Base-by-base conservation (phyloP, 2,329 filamentous ascomycete species). In the Curvularia lunata region DNA sequence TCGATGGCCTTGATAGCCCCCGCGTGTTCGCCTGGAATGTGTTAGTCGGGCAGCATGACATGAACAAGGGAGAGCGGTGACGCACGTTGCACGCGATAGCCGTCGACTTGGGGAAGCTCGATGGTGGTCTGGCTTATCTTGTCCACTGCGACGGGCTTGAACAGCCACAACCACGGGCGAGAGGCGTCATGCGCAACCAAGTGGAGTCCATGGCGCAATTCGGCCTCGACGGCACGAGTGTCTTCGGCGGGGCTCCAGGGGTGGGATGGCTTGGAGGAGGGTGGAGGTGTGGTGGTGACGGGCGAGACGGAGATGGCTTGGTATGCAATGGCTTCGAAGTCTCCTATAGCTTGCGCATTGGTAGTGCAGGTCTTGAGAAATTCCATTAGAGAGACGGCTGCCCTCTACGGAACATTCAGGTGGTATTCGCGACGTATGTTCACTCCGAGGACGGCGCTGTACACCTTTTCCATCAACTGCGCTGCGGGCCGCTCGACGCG, bases 291-390 rank as follows among this genome's bases (percentile, higher is more conserved):
- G 37, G 63, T 51, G 48, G 71, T 62, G 54, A 45, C 54, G 61
- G 64, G 69, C 18, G 66, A 59, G 52, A 75, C 56, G 5, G 73
- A 72, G 63, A 77, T 68, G 63, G 74, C 72, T 59, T 75, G 74
- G 52, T 70, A 76, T 56, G 70, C 70, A 65, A 77, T 60, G 49
- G 73, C 73, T 63, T 76, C 73, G 50, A 74, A 75, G 61, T 74
- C 72, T 65, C 72, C 73, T 63, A 77, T 73, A 69, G 69, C 72
- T 66, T 76, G 74, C 69, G 73, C 75, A 71, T 76, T 77, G 37
- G 75, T 76, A 56, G 57, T 64, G 63, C 74, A 76, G 37, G 69
- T 70, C 58, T 69, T 75, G 68, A 74, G 69, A 73, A 75, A 74
- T 72, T 76, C 72, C 73, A 77, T 76, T 71, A 72, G 73, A 72